These are phyloP conservation scores for Vaucheria bursata DNA, from an alignment of 352 stramenopile species.

Conservation along the genomic window DNA sequence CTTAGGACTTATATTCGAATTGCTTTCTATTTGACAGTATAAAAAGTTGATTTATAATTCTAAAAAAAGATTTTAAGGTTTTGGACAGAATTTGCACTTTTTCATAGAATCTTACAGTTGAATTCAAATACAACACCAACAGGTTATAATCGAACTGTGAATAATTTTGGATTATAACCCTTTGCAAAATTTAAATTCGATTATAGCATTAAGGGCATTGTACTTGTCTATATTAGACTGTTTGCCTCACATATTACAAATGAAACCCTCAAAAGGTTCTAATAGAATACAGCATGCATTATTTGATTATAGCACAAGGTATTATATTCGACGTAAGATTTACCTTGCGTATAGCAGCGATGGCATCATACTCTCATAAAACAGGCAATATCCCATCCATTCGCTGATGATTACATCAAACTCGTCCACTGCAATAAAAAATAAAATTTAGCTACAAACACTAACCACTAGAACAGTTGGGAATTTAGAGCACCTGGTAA, in stretches of 20 bases:
- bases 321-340: background rate
- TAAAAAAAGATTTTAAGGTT: no score
- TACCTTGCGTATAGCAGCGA: slow-evolving; percentile 53
- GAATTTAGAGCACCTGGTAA: slow-evolving; percentile 11
- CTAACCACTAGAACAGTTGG: slow-evolving; percentile 3
- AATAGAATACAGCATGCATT: background rate
- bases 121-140: no score
- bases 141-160: no score
- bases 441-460: slow-evolving; percentile 27
- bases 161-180: background rate
- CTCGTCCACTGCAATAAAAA: slow-evolving; percentile 36
- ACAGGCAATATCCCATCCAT: slow-evolving; percentile 58
- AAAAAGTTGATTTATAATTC: no score
- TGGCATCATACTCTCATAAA: slow-evolving; percentile 57
- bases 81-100: no score
- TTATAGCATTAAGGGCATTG: background rate
- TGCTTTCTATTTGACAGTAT: no score
- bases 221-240: background rate
- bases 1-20: no score
- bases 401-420: slow-evolving; percentile 57
- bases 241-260: background rate
- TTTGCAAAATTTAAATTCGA: background rate
- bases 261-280: background rate
- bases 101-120: no score
- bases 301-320: background rate